phyloP scores from a whole-genome alignment of 768 basidiomycete genomes.

The Agaricus bisporus region DNA sequence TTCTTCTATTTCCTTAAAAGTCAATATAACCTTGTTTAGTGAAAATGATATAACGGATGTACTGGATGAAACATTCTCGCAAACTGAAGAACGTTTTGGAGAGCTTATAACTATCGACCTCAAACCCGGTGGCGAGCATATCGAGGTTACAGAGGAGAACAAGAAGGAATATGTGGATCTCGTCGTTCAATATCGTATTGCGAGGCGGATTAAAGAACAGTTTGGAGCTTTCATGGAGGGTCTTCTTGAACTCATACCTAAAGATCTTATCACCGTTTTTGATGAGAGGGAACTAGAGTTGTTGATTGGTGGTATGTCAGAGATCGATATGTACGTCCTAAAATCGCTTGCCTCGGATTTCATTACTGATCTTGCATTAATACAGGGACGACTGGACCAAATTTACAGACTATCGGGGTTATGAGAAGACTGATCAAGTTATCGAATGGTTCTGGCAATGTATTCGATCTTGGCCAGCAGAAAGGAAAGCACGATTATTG shows the following conservation, averaged over 20 bases:
- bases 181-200: slow-evolving; percentile 80
- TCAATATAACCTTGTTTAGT: slow-evolving; percentile 26
- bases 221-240: slow-evolving; percentile 84
- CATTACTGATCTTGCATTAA: slow-evolving; percentile 1
- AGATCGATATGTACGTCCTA: slow-evolving; percentile 70
- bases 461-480: slow-evolving; percentile 84
- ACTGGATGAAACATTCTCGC: slow-evolving; percentile 66
- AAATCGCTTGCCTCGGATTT: not conserved
- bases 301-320: slow-evolving; percentile 89
- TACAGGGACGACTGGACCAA: slow-evolving; percentile 85
- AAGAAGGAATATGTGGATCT: slow-evolving; percentile 74
- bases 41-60: slow-evolving; percentile 74
- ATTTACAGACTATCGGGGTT: slow-evolving; percentile 88
- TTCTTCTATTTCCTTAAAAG: not conserved
- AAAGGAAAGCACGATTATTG: slow-evolving; percentile 78
- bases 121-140: slow-evolving; percentile 51
- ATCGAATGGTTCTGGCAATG: slow-evolving; percentile 98
- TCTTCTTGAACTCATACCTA: slow-evolving; percentile 76
- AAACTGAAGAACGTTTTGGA: slow-evolving; percentile 71
- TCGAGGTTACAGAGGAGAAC: slow-evolving; percentile 67
- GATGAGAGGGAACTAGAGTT: slow-evolving; percentile 88
- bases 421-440: slow-evolving; percentile 79
- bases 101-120: slow-evolving; percentile 65
- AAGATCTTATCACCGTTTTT: slow-evolving; percentile 82
- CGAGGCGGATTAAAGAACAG: slow-evolving; percentile 75